These are phyloP conservation scores for Coccomyxa sp. DNA, from an alignment of 139 green algal genomes.

Conservation along the genomic window DNA sequence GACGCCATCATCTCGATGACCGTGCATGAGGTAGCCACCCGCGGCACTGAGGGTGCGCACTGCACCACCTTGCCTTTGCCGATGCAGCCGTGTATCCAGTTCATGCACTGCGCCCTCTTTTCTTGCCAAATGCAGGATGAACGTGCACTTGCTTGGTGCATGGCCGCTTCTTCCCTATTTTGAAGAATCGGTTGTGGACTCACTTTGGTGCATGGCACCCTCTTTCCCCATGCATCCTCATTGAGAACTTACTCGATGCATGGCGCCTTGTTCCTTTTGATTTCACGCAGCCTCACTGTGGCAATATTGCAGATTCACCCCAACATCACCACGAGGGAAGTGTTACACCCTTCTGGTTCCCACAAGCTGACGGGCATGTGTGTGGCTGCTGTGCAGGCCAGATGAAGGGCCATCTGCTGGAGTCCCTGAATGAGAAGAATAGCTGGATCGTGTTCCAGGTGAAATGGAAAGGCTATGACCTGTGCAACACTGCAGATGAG, in stretches of 20 bases:
- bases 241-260: no score
- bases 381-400: constrained; percentile 16
- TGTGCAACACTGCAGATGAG: background rate
- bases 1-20: constrained; percentile 18
- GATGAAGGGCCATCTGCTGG: constrained; percentile 31
- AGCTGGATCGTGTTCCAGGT: constrained; percentile 55
- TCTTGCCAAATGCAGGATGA: background rate
- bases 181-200: background rate
- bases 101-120: background rate
- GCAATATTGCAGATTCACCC: background rate
- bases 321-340: background rate
- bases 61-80: background rate
- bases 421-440: constrained; percentile 29
- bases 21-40: constrained; percentile 25
- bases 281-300: no score
- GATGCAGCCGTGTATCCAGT: background rate
- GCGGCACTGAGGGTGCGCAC: constrained; percentile 8
- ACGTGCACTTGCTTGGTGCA: background rate
- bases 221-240: no score
- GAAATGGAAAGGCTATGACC: constrained; percentile 18
- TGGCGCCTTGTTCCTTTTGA: no score
- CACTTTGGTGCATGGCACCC: background rate
- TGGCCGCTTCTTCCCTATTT: background rate
- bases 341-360: background rate
- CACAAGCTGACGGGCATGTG: background rate